A percentile compares a stretch with the other conserved stretches of the same genome.
These are phyloP conservation scores for Calonectria honghensis DNA, from an alignment of 2,329 filamentous ascomycete species.

Conservation along the genomic window DNA sequence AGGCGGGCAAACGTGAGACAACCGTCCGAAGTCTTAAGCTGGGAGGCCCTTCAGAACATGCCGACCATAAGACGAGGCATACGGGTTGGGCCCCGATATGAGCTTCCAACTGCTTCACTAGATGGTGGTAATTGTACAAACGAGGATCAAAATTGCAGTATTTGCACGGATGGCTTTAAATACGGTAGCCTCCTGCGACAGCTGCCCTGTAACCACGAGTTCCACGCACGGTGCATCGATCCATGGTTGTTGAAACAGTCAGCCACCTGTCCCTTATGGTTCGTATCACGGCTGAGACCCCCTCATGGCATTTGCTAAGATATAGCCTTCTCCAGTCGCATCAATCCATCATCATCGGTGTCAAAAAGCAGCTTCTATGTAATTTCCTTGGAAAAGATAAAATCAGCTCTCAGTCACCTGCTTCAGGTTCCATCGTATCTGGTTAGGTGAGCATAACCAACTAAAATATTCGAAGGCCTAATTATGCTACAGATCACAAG, in stretches of 20 bases:
- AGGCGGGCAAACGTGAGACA: not conserved
- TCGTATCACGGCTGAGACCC: no score
- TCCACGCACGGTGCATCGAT: not conserved
- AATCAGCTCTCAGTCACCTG: no score
- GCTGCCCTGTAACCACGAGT: slow-evolving; percentile 3
- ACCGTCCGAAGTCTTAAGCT: not conserved
- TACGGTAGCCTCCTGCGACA: not conserved
- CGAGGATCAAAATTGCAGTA: not conserved
- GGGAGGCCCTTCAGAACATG: not conserved
- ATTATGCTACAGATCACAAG: no score
- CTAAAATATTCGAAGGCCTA: no score
- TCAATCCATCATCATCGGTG: no score
- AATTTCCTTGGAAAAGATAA: no score
- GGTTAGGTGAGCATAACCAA: no score
- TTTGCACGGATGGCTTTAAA: not conserved
- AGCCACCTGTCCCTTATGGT: slow-evolving; percentile 10
- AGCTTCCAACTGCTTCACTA: no score
- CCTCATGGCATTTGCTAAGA: no score
- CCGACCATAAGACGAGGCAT: not conserved
- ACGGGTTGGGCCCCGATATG: not conserved
- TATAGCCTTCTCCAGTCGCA: no score
- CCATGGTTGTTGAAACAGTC: slow-evolving; percentile 7
- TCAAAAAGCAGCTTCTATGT: no score
- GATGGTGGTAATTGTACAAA: not conserved
- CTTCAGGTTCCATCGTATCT: no score